Evolutionary conservation across 2,329 filamentous ascomycete species (phyloP).

Genomic region (Drechmeria coniospora): DNA sequence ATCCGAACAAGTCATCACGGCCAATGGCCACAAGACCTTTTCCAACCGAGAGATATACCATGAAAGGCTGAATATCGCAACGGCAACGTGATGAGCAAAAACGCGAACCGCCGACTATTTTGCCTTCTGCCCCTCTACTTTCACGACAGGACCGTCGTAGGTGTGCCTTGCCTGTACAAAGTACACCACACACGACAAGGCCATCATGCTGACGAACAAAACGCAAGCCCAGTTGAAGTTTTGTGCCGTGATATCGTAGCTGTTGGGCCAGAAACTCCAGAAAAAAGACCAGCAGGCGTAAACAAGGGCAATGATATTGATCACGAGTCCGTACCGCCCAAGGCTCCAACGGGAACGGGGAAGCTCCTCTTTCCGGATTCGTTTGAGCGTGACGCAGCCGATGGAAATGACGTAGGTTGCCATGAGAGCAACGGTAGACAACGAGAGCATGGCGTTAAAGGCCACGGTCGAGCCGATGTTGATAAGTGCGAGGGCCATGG

Average conservation of each 20-base stretch:
- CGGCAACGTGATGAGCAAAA: too few species aligned
- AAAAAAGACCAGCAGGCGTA: slow-evolving; percentile 10
- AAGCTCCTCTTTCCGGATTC: slow-evolving; percentile 16
- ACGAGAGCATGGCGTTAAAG: slow-evolving; percentile 19
- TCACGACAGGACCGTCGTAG: slow-evolving; percentile 4
- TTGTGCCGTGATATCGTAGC: slow-evolving; percentile 1
- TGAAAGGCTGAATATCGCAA: too few species aligned
- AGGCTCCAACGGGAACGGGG: slow-evolving; percentile 21
- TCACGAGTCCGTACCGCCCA: slow-evolving; percentile 18
- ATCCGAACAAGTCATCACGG: too few species aligned
- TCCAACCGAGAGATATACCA: too few species aligned
- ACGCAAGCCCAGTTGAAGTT: slow-evolving; percentile 6
- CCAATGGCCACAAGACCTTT: too few species aligned
- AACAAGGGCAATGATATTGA: slow-evolving; percentile 17
- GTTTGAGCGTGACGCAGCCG: slow-evolving; percentile 16
- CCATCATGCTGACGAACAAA: slow-evolving; percentile 4
- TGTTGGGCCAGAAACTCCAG: slow-evolving; percentile 7
- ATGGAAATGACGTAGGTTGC: slow-evolving; percentile 18
- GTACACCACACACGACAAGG: slow-evolving; percentile 2
- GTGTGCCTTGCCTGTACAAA: slow-evolving; percentile 2
- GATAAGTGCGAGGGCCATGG: slow-evolving; percentile 16
- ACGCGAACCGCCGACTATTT: too few species aligned
- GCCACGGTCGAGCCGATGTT: slow-evolving; percentile 17
- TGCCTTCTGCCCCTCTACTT: slow-evolving; percentile 4
- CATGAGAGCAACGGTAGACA: slow-evolving; percentile 16